phyloP scores from a whole-genome alignment of 208 protist species.

The Leishmania mexicana region DNA sequence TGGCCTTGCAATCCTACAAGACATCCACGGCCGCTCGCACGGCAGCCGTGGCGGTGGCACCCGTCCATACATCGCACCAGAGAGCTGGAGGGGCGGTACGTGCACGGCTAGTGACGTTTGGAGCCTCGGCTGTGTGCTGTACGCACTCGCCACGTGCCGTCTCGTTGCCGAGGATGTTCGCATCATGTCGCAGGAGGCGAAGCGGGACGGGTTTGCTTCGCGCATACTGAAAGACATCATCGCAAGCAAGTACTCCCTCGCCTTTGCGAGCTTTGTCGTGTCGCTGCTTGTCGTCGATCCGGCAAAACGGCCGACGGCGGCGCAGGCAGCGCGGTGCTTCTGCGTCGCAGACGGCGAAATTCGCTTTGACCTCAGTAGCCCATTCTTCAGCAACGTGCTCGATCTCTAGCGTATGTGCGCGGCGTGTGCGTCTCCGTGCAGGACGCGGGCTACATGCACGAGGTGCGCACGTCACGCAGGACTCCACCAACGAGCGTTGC shows the following conservation, averaged over 20 bases:
- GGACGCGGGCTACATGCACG: too few species aligned
- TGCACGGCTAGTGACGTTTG: slow-evolving; percentile 83
- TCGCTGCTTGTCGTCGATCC: slow-evolving; percentile 75
- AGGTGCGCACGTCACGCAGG: too few species aligned
- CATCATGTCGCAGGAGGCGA: slow-evolving; percentile 81
- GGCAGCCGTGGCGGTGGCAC: slow-evolving; percentile 64
- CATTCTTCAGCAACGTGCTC: slow-evolving; percentile 79
- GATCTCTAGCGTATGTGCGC: slow-evolving; percentile 35
- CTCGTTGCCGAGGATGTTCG: slow-evolving; percentile 57
- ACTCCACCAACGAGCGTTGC: too few species aligned
- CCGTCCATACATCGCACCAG: slow-evolving; percentile 84
- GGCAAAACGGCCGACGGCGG: slow-evolving; percentile 65
- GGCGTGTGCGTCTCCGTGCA: neutral
- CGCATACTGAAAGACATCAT: slow-evolving; percentile 78
- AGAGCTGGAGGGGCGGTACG: slow-evolving; percentile 65
- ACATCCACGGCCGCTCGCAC: slow-evolving; percentile 23
- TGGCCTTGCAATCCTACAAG: slow-evolving; percentile 68
- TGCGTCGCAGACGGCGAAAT: slow-evolving; percentile 42
- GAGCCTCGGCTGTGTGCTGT: slow-evolving; percentile 87
- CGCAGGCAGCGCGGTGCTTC: slow-evolving; percentile 64
- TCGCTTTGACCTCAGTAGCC: slow-evolving; percentile 52
- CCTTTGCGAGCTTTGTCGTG: slow-evolving; percentile 79
- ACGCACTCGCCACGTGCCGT: slow-evolving; percentile 76
- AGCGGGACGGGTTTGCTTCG: slow-evolving; percentile 58
- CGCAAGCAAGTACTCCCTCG: slow-evolving; percentile 53